phyloP scores from a whole-genome alignment of 2,329 filamentous ascomycete species.

The Myriangium duriaei region DNA sequence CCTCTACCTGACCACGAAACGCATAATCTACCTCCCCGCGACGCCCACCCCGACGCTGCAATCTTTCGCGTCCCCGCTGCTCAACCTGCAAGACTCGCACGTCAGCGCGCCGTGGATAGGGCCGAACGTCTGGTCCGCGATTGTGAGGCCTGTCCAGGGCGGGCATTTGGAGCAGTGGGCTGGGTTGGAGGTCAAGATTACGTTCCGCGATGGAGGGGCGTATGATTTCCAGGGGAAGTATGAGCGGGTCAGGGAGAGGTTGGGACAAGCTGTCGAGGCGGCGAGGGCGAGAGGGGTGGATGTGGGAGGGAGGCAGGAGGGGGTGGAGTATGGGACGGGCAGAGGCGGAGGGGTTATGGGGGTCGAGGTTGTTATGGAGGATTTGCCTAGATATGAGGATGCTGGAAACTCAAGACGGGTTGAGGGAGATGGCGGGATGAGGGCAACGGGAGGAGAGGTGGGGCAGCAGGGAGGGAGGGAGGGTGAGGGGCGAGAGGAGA shows the following conservation, averaged over 20 bases:
- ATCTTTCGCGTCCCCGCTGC: slow-evolving; percentile 79
- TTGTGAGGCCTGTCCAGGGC: slow-evolving; percentile 66
- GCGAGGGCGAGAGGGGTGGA: slow-evolving; percentile 49
- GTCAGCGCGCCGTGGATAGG: slow-evolving; percentile 86
- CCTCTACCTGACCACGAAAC: slow-evolving; percentile 19
- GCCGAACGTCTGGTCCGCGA: slow-evolving; percentile 75
- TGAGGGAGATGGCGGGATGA: slow-evolving; percentile 24
- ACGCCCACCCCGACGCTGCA: slow-evolving; percentile 56
- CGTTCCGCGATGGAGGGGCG: slow-evolving; percentile 90
- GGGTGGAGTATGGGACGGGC: slow-evolving; percentile 21
- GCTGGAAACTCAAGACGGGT: slow-evolving; percentile 20
- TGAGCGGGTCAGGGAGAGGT: slow-evolving; percentile 69
- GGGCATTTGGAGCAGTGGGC: slow-evolving; percentile 66
- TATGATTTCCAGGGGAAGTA: slow-evolving; percentile 79
- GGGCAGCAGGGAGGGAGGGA: slow-evolving; percentile 15
- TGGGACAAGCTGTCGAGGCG: slow-evolving; percentile 68
- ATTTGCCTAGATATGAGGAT: slow-evolving; percentile 76
- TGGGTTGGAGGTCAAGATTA: slow-evolving; percentile 68
- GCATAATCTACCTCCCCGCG: slow-evolving; percentile 81
- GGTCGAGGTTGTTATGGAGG: slow-evolving; percentile 57
- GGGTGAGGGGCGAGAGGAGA: too few relatives aligned
- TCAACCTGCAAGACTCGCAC: slow-evolving; percentile 76
- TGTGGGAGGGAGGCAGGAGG: slow-evolving; percentile 27
- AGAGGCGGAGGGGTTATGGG: slow-evolving; percentile 29
- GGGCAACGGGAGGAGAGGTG: slow-evolving; percentile 18